These are phyloP conservation scores for Pythium pectinolyticum DNA, from an alignment of 352 stramenopile species.

Conservation along the genomic window DNA sequence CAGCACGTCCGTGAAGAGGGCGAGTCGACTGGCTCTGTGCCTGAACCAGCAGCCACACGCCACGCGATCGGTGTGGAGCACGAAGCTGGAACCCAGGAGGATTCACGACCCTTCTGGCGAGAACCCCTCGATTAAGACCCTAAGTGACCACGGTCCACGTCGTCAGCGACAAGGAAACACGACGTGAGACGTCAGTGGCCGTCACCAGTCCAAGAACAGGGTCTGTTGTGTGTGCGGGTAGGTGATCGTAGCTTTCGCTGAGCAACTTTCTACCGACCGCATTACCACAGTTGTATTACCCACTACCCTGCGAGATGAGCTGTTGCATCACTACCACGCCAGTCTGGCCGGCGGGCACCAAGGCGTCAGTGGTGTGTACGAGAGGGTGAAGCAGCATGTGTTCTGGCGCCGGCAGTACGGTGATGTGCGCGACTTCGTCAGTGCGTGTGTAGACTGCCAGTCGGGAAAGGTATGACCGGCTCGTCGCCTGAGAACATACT, in stretches of 20 bases:
- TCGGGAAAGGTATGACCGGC: slow-evolving; percentile 14
- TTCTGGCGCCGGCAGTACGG: slow-evolving; percentile 20
- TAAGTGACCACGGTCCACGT: neutral
- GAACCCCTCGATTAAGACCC: neutral
- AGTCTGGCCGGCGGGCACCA: slow-evolving; percentile 29
- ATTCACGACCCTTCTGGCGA: neutral
- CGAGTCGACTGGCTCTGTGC: neutral
- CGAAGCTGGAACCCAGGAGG: neutral
- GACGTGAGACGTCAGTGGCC: neutral
- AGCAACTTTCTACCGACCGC: neutral
- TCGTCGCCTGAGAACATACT: slow-evolving; percentile 20
- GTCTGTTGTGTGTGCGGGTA: neutral
- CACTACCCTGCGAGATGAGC: neutral
- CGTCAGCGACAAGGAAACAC: neutral
- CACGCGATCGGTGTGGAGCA: neutral
- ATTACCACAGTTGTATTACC: slow-evolving; percentile 7
- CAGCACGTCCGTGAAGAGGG: neutral
- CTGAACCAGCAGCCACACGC: neutral
- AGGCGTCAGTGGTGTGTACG: slow-evolving; percentile 18
- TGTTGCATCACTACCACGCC: slow-evolving; percentile 22
- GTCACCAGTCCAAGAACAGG: slow-evolving; percentile 4
- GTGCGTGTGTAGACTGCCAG: slow-evolving; percentile 22
- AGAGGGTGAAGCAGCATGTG: slow-evolving; percentile 1
- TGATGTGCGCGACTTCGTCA: slow-evolving; percentile 11
- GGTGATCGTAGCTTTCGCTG: neutral